These are phyloP conservation scores for Malus orientalis DNA, from an alignment of 306 rosid genomes.

Conservation along the genomic window DNA sequence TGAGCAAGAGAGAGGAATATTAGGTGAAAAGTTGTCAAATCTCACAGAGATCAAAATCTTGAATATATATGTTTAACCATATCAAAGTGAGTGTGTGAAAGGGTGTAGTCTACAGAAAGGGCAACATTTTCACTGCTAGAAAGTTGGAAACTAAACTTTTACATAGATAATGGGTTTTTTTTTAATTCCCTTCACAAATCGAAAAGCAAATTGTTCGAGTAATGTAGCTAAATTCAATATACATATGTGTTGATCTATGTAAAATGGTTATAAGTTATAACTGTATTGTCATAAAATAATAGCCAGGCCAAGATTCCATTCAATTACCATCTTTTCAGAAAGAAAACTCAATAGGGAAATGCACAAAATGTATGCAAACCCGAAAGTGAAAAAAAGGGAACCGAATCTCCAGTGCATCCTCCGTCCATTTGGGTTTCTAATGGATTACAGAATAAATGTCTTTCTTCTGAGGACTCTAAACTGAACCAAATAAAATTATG, in stretches of 20 bases:
- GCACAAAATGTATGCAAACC: not conserved
- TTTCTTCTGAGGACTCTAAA: no score
- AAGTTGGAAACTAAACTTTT: not conserved
- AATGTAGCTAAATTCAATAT: not conserved
- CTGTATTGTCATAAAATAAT: not conserved
- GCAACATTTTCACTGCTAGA: not conserved
- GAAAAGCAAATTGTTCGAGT: not conserved
- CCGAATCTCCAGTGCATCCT: no score
- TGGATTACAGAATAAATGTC: no score
- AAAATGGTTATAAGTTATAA: not conserved
- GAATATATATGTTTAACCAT: conserved; percentile 3
- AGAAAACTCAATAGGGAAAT: not conserved
- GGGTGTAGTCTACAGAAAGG: not conserved
- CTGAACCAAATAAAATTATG: no score
- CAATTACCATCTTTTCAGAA: not conserved
- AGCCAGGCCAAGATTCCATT: not conserved
- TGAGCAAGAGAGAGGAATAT: conserved; percentile 18
- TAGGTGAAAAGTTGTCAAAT: conserved; percentile 8
- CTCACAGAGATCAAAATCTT: conserved; percentile 1
- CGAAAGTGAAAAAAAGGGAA: not conserved
- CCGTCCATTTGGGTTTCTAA: no score
- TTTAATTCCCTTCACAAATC: not conserved
- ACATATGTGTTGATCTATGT: not conserved
- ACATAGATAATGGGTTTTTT: no score
- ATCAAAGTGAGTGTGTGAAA: not conserved